Percentiles rank a stretch among this genome's conserved stretches.
Evolutionary conservation across 345 rosid genomes (phyloP).

Genomic region (Brassica juncea): DNA sequence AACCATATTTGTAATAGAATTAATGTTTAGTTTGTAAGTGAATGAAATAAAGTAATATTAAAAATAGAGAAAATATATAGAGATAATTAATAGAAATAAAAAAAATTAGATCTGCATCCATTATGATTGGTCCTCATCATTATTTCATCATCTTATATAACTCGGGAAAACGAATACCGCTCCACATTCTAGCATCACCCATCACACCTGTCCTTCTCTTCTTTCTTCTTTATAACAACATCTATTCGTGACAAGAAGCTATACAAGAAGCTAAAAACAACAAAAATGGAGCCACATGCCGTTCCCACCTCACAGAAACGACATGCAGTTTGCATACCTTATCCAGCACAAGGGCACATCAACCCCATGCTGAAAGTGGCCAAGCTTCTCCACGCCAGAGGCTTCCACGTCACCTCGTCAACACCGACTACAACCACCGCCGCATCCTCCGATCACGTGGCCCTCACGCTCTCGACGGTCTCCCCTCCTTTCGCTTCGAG

Average conservation of each 20-base stretch:
- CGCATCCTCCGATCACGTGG: constrained; percentile 33
- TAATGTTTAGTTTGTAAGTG: no score
- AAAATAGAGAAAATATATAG: no score
- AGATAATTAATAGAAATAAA: no score
- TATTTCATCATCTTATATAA: not conserved
- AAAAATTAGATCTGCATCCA: no score
- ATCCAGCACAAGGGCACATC: constrained; percentile 39
- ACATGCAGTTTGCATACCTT: constrained; percentile 34
- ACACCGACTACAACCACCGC: constrained; percentile 38
- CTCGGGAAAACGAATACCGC: not conserved
- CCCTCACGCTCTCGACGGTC: constrained; percentile 24
- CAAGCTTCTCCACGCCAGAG: constrained; percentile 32
- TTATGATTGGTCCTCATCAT: no score
- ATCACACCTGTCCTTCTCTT: not conserved
- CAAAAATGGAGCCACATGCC: constrained; percentile 10
- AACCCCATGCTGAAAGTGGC: constrained; percentile 33
- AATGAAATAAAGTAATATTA: no score
- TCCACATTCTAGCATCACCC: not conserved
- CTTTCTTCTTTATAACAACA: not conserved
- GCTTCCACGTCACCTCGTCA: constrained; percentile 38
- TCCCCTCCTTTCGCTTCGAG: constrained; percentile 24
- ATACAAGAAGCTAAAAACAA: not conserved
- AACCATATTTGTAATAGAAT: no score
- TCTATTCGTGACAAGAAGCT: not conserved
- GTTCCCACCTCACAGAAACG: not conserved